Base-by-base conservation (phyloP, 768 basidiomycete species). In the Austroboletus eburneus region DNA sequence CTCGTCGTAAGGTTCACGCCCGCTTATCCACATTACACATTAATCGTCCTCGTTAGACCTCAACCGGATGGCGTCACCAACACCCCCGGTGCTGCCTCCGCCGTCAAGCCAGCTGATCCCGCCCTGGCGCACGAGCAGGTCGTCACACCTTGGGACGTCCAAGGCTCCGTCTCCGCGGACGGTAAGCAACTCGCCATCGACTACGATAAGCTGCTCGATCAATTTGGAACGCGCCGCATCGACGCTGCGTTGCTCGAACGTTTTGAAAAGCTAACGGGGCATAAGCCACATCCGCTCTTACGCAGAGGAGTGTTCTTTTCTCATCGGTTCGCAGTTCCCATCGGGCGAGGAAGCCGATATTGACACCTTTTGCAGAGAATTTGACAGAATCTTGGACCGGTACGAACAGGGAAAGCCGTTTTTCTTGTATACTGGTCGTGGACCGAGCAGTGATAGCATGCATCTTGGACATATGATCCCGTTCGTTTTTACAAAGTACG, bases 391-490 rank as follows among this genome's bases (percentile, higher is more conserved):
- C 44, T 72, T 99, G 48, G 92, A 96, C 67, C 85, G 92, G 51
- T 97, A 89, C 66, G 95, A 98, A 67, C 87, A 95, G 61, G 85
- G 90, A 14, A 96, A 98, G 66, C 96, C 94, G 3, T 98, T 97
- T 72, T 99, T 89, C 74, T 71, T 99, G 52, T 99, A 99, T 68
- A 99, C 96, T 1, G 96, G 96, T 25, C 81, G 96, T 48, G 96
- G 96, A 10, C 96, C 96, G 17, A 91, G 89, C 54, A 95, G 91
- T 59, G 91, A 91, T 62, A 94, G 91, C 61, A 87, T 98, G 86
- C 96, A 99, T 72, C 72, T 98, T 41, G 96, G 96, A 16, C 96
- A 99, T 65, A 87, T 94, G 86, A 83, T 97, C 42, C 96, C 95
- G 0, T 98, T 99, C 67, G 78, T 87, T 41, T 96, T 99, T 66